Evolutionary conservation across 139 green algal species (phyloP).

Genomic region (Desmodesmus armatus): DNA sequence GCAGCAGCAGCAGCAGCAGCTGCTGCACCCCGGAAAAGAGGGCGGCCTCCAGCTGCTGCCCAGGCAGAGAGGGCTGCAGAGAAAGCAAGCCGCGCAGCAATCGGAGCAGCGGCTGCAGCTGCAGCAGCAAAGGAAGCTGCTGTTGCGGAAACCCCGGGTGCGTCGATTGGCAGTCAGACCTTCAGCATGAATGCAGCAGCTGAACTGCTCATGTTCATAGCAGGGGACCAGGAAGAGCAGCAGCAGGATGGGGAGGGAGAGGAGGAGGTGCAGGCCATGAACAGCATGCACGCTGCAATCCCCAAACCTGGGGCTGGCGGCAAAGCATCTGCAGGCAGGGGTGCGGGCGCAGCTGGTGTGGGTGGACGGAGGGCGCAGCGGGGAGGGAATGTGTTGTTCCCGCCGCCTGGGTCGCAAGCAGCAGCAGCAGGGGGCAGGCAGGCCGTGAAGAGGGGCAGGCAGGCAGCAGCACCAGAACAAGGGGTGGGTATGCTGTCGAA

Average conservation of each 20-base stretch:
- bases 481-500: too few relatives aligned
- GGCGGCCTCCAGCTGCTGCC: too few relatives aligned
- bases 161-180: neutral
- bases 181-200: neutral
- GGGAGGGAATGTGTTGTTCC: neutral
- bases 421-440: neutral
- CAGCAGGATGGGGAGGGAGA: neutral
- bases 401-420: neutral
- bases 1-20: slow-evolving; percentile 11
- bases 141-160: neutral
- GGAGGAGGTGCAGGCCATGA: neutral
- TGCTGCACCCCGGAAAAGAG: neutral
- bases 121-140: neutral
- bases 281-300: neutral
- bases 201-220: slow-evolving; percentile 19
- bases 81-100: too few relatives aligned
- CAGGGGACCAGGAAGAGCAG: neutral
- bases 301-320: neutral
- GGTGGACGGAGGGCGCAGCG: neutral
- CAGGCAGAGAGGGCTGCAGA: too few relatives aligned
- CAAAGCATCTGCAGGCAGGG: neutral
- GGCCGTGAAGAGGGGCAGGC: neutral
- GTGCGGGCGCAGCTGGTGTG: neutral
- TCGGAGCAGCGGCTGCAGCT: neutral
- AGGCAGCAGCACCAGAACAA: neutral